Evolutionary conservation across 805 yeast genomes (phyloP), one percentile per base, ranked within the genome.

Genomic region (Candida quercuum): DNA sequence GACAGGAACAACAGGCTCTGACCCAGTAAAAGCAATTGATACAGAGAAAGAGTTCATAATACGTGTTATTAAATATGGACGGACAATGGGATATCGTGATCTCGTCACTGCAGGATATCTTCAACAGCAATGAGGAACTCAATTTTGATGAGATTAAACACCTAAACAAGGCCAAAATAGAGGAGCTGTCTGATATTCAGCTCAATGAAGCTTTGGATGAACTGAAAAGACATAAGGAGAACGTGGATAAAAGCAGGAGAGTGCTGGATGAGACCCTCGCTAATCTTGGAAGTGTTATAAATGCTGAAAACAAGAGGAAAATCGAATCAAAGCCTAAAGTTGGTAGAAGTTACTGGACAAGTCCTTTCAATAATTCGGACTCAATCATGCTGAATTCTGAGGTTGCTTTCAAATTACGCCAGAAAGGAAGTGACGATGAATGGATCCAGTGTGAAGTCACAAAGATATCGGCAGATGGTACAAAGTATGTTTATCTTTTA

Each of bases 391-490:
- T 83, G 1, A 89, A 91, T 1, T 74, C 93, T 0, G 94, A 86
- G 49, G 96, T 93, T 0, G 98, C 97, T 1, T 91, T 81, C 64
- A 80, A 81, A 55, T 72, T 88, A 18, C 72, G 72, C 42, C 79
- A 75, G 49, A 70, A 82, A 28, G 82, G 80, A 33, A 70, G 76
- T n/a, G 89, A 82, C 35, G 74, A 75, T 12, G 98, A 91, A 56
- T 93, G 99, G 99, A 87, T 93, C 49, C 96, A 86, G 57, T 93
- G 99, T 64, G 87, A 84, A 52, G 95, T 93, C 13, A 74, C 81
- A 20, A 78, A 76, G 47, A 78, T 91, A 3, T 61, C 78, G n/a
- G 76, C 76, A 1, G 95, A 86, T 47, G 91, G 93, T 1, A 64
- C 67, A 2, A 63, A 56, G 53, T 51, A 43, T 50, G 46, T 52